These are phyloP conservation scores for Coccomyxa sp. DNA, from an alignment of 139 green algal species.

Conservation along the genomic window DNA sequence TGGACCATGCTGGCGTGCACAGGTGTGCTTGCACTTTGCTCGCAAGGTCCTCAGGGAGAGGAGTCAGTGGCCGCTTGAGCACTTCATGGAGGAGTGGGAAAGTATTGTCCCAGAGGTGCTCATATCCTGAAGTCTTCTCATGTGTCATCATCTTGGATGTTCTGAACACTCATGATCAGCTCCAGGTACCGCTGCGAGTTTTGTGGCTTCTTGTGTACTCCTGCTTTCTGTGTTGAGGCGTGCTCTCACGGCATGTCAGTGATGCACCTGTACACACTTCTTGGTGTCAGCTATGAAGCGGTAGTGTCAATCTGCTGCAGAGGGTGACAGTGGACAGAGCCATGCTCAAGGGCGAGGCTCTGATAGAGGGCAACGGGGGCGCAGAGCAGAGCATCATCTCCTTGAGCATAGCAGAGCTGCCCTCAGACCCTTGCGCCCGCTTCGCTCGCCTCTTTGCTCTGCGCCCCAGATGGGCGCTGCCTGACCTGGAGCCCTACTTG, in stretches of 20 bases:
- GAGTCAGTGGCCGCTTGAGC: neutral
- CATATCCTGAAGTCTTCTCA: no score
- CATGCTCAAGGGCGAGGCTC: neutral
- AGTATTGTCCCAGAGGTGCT: neutral
- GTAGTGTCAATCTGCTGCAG: neutral
- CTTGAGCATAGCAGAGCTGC: neutral
- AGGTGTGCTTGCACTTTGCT: conserved; percentile 38
- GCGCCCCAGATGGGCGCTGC: neutral
- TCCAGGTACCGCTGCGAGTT: no score
- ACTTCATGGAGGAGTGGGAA: conserved; percentile 31
- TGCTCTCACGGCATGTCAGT: no score
- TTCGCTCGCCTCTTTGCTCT: neutral
- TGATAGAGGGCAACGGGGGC: neutral
- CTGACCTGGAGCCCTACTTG: neutral
- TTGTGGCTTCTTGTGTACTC: no score
- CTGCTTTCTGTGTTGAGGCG: neutral
- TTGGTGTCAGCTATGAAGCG: neutral
- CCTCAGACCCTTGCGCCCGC: neutral
- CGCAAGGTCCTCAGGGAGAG: conserved; percentile 23
- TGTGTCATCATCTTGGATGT: no score
- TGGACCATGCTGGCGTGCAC: neutral
- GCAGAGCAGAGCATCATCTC: neutral
- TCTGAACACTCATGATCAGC: no score
- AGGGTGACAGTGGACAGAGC: neutral
- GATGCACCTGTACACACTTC: neutral